Base-by-base conservation (phyloP, 805 yeast species). In the Pichia sporocuriosa region DNA sequence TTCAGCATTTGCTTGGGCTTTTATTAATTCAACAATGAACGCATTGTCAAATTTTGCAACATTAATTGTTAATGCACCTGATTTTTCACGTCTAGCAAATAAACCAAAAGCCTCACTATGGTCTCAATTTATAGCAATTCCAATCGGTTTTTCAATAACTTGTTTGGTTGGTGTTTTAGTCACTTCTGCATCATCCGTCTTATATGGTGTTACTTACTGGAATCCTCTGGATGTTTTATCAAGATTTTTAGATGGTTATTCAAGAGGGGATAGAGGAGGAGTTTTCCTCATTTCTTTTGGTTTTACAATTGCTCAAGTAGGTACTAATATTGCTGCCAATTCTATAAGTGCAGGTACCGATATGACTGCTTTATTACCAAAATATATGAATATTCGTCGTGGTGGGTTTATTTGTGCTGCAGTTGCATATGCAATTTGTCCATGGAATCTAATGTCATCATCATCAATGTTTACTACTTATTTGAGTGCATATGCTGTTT, bases 31-130 rank as follows among this genome's bases (percentile, higher is more conserved):
- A 5, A 69, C 79, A 25, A 84, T 88, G 95, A 81, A 79, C 62
- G 72, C 88, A 17, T 65, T 87, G 47, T 84, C 94, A 22, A 87
- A 86, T 63, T 87, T 87, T 56, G 93, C 95, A 5, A 83, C 96
- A n/a, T 71, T 87, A 54, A 83, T 88, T 55, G 74, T 83, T 40
- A 87, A 87, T 63, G 84, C 93, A 13, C 94, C 96, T 2, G 96
- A 87, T 67, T 87, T 87, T 62, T 73, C 95, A 21, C 76, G 96
- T 61, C 81, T 86, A 64, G 83, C 95, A 9, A 73, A 69, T 48
- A 78, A 76, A 19, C 68, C 72, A 39, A 59, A 53, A 32, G 65
- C 75, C 17, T 70, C 81, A 4, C 54, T 67, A n/a, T 67, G 70
- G 60, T 72, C 86, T 2, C 87, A 80, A 59, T 55, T 70, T 33